A percentile compares a stretch with the other conserved stretches of the same genome.
Evolutionary conservation across 2,329 filamentous ascomycete genomes (phyloP).

Genomic region (Uncinocarpus reesii): DNA sequence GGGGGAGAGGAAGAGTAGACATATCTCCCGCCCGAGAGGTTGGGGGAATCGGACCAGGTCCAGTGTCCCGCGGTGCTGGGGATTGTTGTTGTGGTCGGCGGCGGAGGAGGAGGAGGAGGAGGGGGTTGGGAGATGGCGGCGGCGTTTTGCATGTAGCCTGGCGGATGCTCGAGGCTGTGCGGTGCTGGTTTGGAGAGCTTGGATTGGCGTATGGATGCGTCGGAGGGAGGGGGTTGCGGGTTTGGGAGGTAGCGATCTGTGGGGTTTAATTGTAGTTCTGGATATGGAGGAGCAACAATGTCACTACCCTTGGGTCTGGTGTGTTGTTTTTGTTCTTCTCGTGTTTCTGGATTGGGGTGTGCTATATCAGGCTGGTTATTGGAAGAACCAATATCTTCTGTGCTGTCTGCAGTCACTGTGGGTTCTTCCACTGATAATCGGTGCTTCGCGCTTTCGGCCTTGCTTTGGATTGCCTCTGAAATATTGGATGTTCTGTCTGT

Average conservation of each 20-base stretch:
- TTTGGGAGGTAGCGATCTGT: not conserved
- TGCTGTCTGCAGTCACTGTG: not conserved
- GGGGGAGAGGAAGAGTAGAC: conserved; percentile 9
- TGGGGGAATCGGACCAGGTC: conserved; percentile 16
- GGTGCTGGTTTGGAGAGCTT: not conserved
- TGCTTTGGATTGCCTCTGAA: too few species aligned
- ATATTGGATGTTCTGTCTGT: not conserved
- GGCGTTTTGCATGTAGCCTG: conserved; percentile 25
- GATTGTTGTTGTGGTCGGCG: not conserved
- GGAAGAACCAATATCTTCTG: not conserved
- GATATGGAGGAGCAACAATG: not conserved
- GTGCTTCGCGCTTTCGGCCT: not conserved
- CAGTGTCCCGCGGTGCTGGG: conserved; percentile 3
- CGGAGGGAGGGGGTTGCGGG: not conserved
- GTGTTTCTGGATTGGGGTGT: too few species aligned
- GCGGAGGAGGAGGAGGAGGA: not conserved
- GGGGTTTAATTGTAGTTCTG: not conserved
- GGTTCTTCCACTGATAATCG: not conserved
- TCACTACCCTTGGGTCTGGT: too few species aligned
- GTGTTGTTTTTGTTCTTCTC: too few species aligned
- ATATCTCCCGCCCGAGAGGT: conserved; percentile 16
- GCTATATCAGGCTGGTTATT: too few species aligned
- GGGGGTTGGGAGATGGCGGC: conserved; percentile 10
- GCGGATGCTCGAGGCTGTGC: conserved; percentile 22
- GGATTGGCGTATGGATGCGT: not conserved